phyloP scores from a whole-genome alignment of 2,329 filamentous ascomycete species.

The Paecilomyces variotii region DNA sequence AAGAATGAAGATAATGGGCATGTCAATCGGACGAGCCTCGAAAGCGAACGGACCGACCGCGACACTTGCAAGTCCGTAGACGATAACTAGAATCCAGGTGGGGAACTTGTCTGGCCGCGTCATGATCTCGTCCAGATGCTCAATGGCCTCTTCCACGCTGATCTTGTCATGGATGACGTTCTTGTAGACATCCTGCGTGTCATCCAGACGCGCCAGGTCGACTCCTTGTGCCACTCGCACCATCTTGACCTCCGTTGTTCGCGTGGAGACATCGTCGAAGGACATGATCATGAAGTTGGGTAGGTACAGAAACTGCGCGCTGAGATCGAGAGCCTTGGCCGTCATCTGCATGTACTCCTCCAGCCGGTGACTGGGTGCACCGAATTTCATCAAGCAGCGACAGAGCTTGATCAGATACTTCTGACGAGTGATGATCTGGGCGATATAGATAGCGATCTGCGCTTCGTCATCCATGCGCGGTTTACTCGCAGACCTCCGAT shows the following conservation, averaged over 20 bases:
- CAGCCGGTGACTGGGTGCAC: slow-evolving; percentile 81
- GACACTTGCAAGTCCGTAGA: slow-evolving; percentile 70
- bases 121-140: slow-evolving; percentile 46
- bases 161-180: slow-evolving; percentile 41
- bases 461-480: slow-evolving; percentile 32
- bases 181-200: slow-evolving; percentile 42
- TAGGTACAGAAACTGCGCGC: slow-evolving; percentile 82
- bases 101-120: slow-evolving; percentile 49
- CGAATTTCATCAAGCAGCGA: slow-evolving; percentile 78
- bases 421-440: slow-evolving; percentile 67
- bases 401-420: slow-evolving; percentile 79
- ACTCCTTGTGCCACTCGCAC: slow-evolving; percentile 36
- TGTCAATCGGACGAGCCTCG: slow-evolving; percentile 64
- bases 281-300: slow-evolving; percentile 92
- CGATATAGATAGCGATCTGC: slow-evolving; percentile 54
- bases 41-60: slow-evolving; percentile 76
- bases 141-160: slow-evolving; percentile 37
- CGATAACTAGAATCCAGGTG: slow-evolving; percentile 48
- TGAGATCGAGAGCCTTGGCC: slow-evolving; percentile 77
- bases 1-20: slow-evolving; percentile 68
- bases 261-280: slow-evolving; percentile 53
- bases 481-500: slow-evolving; percentile 26
- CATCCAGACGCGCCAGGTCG: slow-evolving; percentile 35
- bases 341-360: slow-evolving; percentile 90
- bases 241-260: slow-evolving; percentile 40